These are phyloP conservation scores for Scleroderma citrinum DNA, from an alignment of 768 basidiomycete genomes.

Conservation along the genomic window DNA sequence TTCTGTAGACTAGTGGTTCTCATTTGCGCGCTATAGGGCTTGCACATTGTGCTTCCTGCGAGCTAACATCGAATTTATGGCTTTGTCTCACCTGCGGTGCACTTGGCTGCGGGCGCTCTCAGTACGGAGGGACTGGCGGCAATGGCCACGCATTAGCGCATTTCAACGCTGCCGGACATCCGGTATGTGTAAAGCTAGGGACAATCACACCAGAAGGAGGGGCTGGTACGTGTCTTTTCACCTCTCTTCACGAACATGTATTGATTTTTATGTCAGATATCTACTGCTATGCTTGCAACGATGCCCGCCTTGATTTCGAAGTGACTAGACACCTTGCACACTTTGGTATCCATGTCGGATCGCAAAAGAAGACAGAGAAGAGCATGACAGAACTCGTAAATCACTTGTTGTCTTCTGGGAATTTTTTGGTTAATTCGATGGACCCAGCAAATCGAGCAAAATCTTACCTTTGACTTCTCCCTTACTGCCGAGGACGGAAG, in stretches of 20 bases:
- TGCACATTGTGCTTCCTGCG: conserved; percentile 77
- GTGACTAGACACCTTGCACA: conserved; percentile 64
- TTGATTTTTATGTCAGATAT: conserved; percentile 52
- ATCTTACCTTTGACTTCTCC: conserved; percentile 90
- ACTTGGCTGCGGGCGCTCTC: conserved; percentile 84
- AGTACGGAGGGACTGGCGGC: conserved; percentile 75
- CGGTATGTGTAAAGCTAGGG: conserved; percentile 87
- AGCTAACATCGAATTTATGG: conserved; percentile 91
- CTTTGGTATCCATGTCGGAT: conserved; percentile 84
- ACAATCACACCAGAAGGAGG: conserved; percentile 94
- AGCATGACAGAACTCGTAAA: conserved; percentile 91
- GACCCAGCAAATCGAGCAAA: conserved; percentile 91
- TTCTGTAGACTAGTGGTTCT: background rate
- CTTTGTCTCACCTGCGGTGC: conserved; percentile 88
- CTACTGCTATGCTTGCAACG: conserved; percentile 90
- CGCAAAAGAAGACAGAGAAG: conserved; percentile 88
- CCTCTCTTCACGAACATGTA: background rate
- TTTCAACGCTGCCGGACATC: conserved; percentile 64
- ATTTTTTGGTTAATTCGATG: background rate
- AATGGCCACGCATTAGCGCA: conserved; percentile 89
- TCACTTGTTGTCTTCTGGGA: background rate
- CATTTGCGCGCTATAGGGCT: conserved; percentile 43
- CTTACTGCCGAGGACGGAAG: conserved; percentile 83
- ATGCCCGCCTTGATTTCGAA: conserved; percentile 72
- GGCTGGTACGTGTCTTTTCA: conserved; percentile 53